Evolutionary conservation across 106 monocot genomes (phyloP), one percentile per base, ranked within the genome.

Genomic region (Dioscorea alata): DNA sequence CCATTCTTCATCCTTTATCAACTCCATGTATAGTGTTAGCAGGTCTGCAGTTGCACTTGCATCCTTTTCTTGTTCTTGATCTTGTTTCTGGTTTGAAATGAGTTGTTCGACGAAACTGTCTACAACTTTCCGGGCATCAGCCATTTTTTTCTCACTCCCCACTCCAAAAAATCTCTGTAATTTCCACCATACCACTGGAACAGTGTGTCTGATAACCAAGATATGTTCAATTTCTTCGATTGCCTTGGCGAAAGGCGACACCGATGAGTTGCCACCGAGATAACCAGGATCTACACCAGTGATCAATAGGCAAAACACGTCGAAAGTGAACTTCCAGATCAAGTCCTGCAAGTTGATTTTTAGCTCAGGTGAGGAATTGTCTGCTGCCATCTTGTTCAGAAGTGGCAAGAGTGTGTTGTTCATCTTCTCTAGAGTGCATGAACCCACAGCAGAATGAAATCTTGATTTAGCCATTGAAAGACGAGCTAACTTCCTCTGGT

Each of bases 251-350:
- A 83, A 78, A 4, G 80, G 80, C 17, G 71, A 8, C 32, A n/a
- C 49, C 4, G 75, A 75, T 14, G 75, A 70, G 18, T 15, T 65
- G 53, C n/a, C 10, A 2, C 69, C 64, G 22, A 80, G 75, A 66
- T 70, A 71, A 13, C 60, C 60, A 8, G 78, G 63, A 53, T 83
- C 82, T 8, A 83, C 70, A 34, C 82, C 78, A 50, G 74, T 65
- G 8, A 78, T 65, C 51, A 78, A 18, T 5, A 12, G 10, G 53
- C 54, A 49, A n/a, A n/a, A n/a, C n/a, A n/a, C n/a, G n/a, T 83
- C 78, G 50, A 78, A 78, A 13, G 82, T 73, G 19, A 83, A 48
- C 48, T 78, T 63, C 12, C 66, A 21, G 50, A 74, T 70, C 59
- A 78, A 60, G 18, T 83, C 78, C 23, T 78, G 64, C 69, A 83